phyloP scores from a whole-genome alignment of 768 basidiomycete genomes.

The Termitomyces sp. region DNA sequence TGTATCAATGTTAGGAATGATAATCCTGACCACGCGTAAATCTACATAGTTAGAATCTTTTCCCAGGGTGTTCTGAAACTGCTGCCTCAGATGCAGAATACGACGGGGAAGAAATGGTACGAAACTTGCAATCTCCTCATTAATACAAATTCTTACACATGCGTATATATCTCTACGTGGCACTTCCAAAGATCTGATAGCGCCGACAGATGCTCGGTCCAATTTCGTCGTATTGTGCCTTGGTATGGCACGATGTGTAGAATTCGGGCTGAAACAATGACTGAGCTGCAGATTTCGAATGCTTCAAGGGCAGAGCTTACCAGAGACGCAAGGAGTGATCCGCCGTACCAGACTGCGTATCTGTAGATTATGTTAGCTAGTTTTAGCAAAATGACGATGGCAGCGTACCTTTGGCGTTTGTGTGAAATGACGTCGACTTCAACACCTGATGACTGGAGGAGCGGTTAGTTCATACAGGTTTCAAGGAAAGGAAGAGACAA shows the following conservation, averaged over 20 bases:
- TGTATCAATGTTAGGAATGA: neutral
- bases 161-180: slow-evolving; percentile 43
- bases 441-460: slow-evolving; percentile 80
- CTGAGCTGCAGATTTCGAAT: neutral
- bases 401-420: slow-evolving; percentile 82
- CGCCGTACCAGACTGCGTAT: slow-evolving; percentile 98
- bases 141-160: neutral
- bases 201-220: slow-evolving; percentile 89
- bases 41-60: too few relatives aligned
- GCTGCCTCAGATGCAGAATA: neutral
- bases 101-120: neutral
- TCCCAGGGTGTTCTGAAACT: neutral
- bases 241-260: slow-evolving; percentile 89
- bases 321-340: slow-evolving; percentile 87
- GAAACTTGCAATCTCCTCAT: neutral
- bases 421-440: slow-evolving; percentile 98
- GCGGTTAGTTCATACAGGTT: neutral
- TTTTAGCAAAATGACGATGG: neutral
- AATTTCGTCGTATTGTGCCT: slow-evolving; percentile 91
- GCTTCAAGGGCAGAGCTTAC: slow-evolving; percentile 35
- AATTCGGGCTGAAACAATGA: slow-evolving; percentile 72
- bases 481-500: slow-evolving; percentile 13
- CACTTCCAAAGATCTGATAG: slow-evolving; percentile 91
- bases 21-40: neutral
- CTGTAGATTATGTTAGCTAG: slow-evolving; percentile 28